These are phyloP conservation scores for Kodamaea restingae DNA, from an alignment of 805 yeast genomes.

Conservation along the genomic window DNA sequence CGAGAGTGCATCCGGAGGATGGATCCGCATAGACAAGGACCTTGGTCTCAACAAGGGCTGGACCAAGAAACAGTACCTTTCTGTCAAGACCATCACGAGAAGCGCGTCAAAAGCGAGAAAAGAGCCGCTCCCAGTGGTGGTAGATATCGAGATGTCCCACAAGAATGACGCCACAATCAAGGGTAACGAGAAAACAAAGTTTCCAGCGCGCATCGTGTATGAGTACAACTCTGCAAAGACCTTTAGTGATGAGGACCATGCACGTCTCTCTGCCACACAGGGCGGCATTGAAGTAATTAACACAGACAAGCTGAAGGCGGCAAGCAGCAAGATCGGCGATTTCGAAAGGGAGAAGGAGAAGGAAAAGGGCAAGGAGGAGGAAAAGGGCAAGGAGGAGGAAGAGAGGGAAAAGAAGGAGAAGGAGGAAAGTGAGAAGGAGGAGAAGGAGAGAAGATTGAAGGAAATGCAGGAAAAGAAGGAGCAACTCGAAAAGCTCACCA, in stretches of 20 bases:
- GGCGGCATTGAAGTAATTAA: conserved; percentile 10
- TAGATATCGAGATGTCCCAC: conserved; percentile 37
- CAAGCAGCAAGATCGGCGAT: conserved; percentile 13
- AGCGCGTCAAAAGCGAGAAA: conserved; percentile 1
- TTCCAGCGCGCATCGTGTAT: conserved; percentile 28
- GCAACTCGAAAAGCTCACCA: too few species aligned
- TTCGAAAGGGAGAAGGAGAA: conserved; percentile 7
- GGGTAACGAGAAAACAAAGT: conserved; percentile 31
- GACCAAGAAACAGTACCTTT: conserved; percentile 39
- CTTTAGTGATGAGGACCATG: conserved; percentile 27
- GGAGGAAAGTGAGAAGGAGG: background rate
- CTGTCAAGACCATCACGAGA: conserved; percentile 19
- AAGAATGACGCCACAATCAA: conserved; percentile 31
- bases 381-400: background rate
- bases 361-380: conserved; percentile 4
- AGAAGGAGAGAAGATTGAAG: conserved; percentile 1
- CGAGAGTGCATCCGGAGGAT: conserved; percentile 24
- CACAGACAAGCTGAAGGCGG: conserved; percentile 15
- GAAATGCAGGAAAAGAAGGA: conserved; percentile 7
- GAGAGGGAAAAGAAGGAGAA: background rate
- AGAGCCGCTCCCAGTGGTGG: conserved; percentile 26
- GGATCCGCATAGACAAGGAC: conserved; percentile 47
- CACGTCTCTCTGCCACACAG: conserved; percentile 8
- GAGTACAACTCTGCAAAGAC: conserved; percentile 24
- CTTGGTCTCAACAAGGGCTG: conserved; percentile 42